Evolutionary conservation across 805 yeast species (phyloP), one percentile per base, ranked within the genome.

Genomic region (Brettanomyces custersianus): DNA sequence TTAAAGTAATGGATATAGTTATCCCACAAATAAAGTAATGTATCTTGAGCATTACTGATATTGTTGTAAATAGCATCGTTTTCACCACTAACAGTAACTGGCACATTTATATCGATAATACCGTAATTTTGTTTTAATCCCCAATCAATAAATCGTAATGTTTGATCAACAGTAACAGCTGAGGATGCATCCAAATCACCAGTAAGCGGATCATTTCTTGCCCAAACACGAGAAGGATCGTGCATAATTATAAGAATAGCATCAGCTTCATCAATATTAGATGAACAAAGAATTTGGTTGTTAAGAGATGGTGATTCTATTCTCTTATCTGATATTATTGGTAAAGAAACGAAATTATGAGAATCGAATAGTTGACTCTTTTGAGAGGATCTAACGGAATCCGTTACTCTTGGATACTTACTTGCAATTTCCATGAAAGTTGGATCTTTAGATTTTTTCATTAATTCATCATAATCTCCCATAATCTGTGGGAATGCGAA

Each of bases 141-240:
- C 88, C 90, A 82, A 38, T 80, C 74, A 6, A 87, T 70, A 38
- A 86, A 70, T 46, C 72, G 72, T 23, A 74, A 53, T 1, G 90
- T 77, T 29, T 85, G 78, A 48, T 87, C 95, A 30, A 83, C 72
- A 16, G 86, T 71, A 3, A 83, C 71, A 2, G 95, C 77, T 1
- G 81, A 72, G 31, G 74, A 69, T 12, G 87, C 66, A 43, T 84
- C 85, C 25, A 90, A 72, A 34, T 72, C 66, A 6, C 97, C 97
- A 8, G 82, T 74, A 4, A 77, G 57, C 0, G 95, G 84, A 53
- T 86, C 87, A 27, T 79, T 63, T 45, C 79, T 75, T 2, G 94
- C 95, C 95, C 95, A 87, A 5, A 92, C 70, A 40, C 86, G 88
- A 5, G 96, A 84, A 3, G 96, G 85, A 50, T 88, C 97, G 57